Evolutionary conservation across 805 yeast species (phyloP).

Genomic region (Kuraishia hungarica): DNA sequence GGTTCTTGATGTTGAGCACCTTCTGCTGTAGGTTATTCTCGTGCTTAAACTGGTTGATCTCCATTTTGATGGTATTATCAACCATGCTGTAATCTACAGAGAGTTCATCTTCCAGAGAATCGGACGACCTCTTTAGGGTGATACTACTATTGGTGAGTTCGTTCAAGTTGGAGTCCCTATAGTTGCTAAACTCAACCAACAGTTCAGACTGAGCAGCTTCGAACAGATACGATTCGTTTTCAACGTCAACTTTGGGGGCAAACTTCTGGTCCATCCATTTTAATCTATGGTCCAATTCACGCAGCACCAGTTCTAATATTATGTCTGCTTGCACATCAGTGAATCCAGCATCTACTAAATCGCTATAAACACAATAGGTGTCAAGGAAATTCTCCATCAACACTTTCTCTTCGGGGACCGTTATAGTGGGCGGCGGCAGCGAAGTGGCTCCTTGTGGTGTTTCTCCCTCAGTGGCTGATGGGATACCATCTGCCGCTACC

Average conservation of each 20-base stretch:
- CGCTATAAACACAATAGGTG: constrained; percentile 50
- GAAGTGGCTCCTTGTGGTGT: background rate
- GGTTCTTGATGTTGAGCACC: constrained; percentile 58
- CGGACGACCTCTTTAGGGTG: constrained; percentile 62
- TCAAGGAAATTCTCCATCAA: constrained; percentile 38
- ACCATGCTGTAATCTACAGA: constrained; percentile 55
- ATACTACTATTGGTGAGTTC: constrained; percentile 60
- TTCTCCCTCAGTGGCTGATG: background rate
- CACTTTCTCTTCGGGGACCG: constrained; percentile 3
- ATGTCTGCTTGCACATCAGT: constrained; percentile 52
- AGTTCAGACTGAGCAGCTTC: constrained; percentile 90
- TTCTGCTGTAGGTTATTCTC: constrained; percentile 74
- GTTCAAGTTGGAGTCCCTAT: constrained; percentile 62
- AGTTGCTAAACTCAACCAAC: constrained; percentile 64
- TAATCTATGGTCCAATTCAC: constrained; percentile 26
- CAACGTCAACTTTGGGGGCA: constrained; percentile 58
- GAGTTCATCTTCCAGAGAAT: constrained; percentile 67
- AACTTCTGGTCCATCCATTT: constrained; percentile 38
- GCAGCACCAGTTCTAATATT: constrained; percentile 37
- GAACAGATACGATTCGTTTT: constrained; percentile 80
- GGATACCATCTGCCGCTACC: too few species aligned
- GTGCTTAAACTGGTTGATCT: constrained; percentile 77
- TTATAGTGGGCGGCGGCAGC: too few species aligned
- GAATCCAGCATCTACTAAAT: constrained; percentile 49
- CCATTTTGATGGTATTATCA: constrained; percentile 70